Evolutionary conservation across 202 grass and related monocot genomes (phyloP).

Genomic region (Dendrocalamus latiflorus): DNA sequence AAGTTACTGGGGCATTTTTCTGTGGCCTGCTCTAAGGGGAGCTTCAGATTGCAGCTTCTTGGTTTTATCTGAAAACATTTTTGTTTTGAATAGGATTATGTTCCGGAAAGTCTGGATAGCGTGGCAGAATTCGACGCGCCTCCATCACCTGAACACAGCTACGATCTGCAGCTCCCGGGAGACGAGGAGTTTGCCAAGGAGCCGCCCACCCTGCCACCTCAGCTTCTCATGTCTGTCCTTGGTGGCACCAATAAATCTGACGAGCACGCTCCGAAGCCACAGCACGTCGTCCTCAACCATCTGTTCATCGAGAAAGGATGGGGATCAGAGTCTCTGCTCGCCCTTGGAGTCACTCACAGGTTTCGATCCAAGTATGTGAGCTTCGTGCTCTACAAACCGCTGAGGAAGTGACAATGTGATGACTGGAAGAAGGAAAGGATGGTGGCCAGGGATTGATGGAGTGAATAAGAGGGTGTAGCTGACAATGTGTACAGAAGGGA

Average conservation of each 20-base stretch:
- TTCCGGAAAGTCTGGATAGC: slow-evolving; percentile 71
- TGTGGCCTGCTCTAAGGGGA: neutral
- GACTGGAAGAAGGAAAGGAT: neutral
- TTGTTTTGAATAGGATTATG: slow-evolving; percentile 58
- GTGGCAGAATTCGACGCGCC: slow-evolving; percentile 73
- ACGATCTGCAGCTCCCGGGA: slow-evolving; percentile 44
- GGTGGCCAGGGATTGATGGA: neutral
- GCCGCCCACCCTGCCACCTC: slow-evolving; percentile 60
- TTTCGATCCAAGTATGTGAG: slow-evolving; percentile 86
- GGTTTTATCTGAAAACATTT: slow-evolving; percentile 19
- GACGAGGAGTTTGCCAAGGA: slow-evolving; percentile 85
- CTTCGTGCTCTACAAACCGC: slow-evolving; percentile 86
- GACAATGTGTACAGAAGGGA: slow-evolving; percentile 31
- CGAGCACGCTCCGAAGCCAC: slow-evolving; percentile 38
- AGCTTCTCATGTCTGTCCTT: slow-evolving; percentile 59
- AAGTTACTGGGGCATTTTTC: slow-evolving; percentile 5
- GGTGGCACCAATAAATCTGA: slow-evolving; percentile 26
- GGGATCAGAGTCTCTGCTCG: slow-evolving; percentile 61
- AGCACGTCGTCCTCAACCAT: slow-evolving; percentile 78
- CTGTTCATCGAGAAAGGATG: slow-evolving; percentile 87
- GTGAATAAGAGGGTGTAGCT: slow-evolving; percentile 30
- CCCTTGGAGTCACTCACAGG: slow-evolving; percentile 72
- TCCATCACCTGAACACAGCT: slow-evolving; percentile 66
- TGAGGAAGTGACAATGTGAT: slow-evolving; percentile 35
- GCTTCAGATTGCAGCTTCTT: neutral